Evolutionary conservation across 2,329 filamentous ascomycete genomes (phyloP), one percentile per base, ranked within the genome.

Genomic region (Epichloe scottii): DNA sequence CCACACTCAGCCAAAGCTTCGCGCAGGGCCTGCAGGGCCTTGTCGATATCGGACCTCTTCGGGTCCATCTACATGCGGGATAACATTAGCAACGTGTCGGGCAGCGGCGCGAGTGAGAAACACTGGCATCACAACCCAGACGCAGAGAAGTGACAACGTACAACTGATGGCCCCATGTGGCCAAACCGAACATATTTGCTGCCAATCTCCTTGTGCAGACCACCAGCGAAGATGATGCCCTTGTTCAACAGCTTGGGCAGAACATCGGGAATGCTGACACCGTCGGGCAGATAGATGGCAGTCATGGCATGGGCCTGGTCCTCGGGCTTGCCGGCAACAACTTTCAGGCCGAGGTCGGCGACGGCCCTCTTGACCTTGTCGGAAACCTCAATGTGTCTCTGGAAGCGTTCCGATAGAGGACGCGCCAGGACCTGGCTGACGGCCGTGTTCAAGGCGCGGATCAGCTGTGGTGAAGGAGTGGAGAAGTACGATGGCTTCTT

Each of bases 241-340:
- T 86, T 90, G 72, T 87, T 87, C 55, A 88, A 69, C 56, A 98
- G 73, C 64, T 82, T 89, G 12, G 93, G 90, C 49, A 98, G 76
- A 35, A 98, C 75, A 57, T 95, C 87, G 2, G 89, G 78, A 33
- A 86, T 84, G 59, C 84, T 82, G 49, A 97, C 72, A 40, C 78
- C 84, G 55, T 97, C 88, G 2, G 93, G 93, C 51, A 98, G 78
- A 69, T 93, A 96, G 59, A 98, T 93, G 53, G 93, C 91, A 3
- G 93, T 98, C 93, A 98, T 98, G 61, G 87, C 89, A 67, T 95
- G 91, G 41, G 93, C 89, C 72, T 97, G 91, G 69, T 95, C 86
- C 61, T 91, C 89, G 0, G 87, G 85, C 67, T 91, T 87, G 37
- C 79, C 69, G 21, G 93, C 90, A 38, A 98, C 77, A 66, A 96